Percentiles rank a stretch among this genome's conserved stretches.
phyloP scores from a whole-genome alignment of 106 monocot genomes.

The Amphibolis antarctica region DNA sequence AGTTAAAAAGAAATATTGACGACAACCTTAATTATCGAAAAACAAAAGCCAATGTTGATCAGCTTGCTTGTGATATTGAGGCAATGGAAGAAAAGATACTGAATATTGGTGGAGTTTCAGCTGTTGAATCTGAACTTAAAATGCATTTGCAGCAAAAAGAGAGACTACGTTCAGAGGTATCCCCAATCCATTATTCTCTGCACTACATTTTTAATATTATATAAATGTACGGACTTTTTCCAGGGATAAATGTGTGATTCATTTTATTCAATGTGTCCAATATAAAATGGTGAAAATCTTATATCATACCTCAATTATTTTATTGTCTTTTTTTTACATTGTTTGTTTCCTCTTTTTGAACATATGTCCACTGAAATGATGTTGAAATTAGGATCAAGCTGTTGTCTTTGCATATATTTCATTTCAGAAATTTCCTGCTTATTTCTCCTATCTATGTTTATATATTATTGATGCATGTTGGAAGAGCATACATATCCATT shows the following conservation, averaged over 20 bases:
- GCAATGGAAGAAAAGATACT: conserved; percentile 55
- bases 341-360: too few relatives aligned
- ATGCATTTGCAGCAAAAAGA: conserved; percentile 81
- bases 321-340: too few relatives aligned
- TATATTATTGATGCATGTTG: too few relatives aligned
- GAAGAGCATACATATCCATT: background rate
- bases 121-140: conserved; percentile 67
- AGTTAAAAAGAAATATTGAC: conserved; percentile 91
- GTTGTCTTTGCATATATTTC: too few relatives aligned
- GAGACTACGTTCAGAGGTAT: conserved; percentile 89
- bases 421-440: too few relatives aligned
- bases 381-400: too few relatives aligned
- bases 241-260: background rate
- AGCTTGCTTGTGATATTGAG: conserved; percentile 66
- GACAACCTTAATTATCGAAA: conserved; percentile 92
- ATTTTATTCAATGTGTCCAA: too few relatives aligned
- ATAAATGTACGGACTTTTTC: background rate
- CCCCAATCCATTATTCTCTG: background rate
- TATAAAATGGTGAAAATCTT: too few relatives aligned
- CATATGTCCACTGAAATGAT: too few relatives aligned
- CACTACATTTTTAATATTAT: too few relatives aligned
- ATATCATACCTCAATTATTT: too few relatives aligned
- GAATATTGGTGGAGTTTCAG: conserved; percentile 45
- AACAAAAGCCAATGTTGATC: conserved; percentile 84
- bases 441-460: too few relatives aligned